A percentile compares a stretch with the other conserved stretches of the same genome.
Evolutionary conservation across 2,329 filamentous ascomycete genomes (phyloP).

Genomic region (Aspergillus uvarum): DNA sequence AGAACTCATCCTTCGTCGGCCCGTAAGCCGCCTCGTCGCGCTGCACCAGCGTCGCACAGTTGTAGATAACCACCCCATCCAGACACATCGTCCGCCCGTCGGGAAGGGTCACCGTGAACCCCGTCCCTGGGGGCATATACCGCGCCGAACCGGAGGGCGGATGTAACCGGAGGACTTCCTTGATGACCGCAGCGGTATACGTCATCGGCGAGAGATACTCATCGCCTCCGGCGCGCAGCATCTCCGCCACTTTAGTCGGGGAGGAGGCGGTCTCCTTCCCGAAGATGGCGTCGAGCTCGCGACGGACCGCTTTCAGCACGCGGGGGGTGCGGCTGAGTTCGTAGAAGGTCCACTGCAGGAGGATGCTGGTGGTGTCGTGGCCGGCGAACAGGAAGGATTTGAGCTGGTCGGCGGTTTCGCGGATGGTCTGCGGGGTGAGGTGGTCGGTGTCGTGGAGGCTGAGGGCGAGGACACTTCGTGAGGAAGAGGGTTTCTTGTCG

Average conservation of each 20-base stretch:
- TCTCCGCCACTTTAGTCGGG: constrained; percentile 27
- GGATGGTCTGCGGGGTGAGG: neutral
- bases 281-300: constrained; percentile 57
- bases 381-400: constrained; percentile 33
- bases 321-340: constrained; percentile 22
- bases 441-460: constrained; percentile 11
- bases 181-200: constrained; percentile 55
- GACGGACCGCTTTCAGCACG: constrained; percentile 38
- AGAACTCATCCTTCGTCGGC: constrained; percentile 25
- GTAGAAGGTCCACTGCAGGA: constrained; percentile 24
- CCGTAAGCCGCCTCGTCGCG: constrained; percentile 21
- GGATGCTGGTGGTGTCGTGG: constrained; percentile 22
- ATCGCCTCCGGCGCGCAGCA: constrained; percentile 40
- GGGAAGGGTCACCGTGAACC: constrained; percentile 9
- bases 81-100: constrained; percentile 9
- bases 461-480: constrained; percentile 16
- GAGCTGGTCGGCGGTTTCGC: constrained; percentile 25
- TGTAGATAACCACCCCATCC: constrained; percentile 16
- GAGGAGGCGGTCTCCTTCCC: constrained; percentile 39
- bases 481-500: neutral
- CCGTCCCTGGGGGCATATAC: constrained; percentile 9
- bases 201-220: constrained; percentile 48
- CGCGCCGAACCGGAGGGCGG: constrained; percentile 38
- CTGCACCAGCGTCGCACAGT: constrained; percentile 18
- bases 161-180: constrained; percentile 55